These are phyloP conservation scores for Cladosporium sp. DNA, from an alignment of 2,329 filamentous ascomycete genomes.

Conservation along the genomic window DNA sequence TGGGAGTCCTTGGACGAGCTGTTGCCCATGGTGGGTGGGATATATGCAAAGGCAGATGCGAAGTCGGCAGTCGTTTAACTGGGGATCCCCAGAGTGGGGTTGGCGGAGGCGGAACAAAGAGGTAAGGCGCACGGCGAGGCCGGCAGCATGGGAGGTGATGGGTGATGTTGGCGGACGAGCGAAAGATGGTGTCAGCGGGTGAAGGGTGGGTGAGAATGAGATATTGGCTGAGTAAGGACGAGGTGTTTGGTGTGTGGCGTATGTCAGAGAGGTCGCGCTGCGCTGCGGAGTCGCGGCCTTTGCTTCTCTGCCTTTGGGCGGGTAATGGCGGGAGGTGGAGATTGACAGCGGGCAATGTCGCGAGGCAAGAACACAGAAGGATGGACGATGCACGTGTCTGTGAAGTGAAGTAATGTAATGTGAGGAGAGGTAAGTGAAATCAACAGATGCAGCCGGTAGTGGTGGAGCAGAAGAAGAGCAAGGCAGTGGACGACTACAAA, in stretches of 20 bases:
- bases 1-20: conserved; percentile 43
- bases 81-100: conserved; percentile 11
- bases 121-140: neutral
- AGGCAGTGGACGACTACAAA: no score
- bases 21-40: conserved; percentile 39
- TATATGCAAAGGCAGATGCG: neutral
- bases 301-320: neutral
- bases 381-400: no score
- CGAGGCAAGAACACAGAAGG: neutral
- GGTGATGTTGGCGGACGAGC: neutral
- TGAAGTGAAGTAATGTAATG: no score
- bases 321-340: neutral
- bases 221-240: neutral
- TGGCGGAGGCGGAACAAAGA: neutral
- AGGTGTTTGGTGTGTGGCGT: neutral
- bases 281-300: no score
- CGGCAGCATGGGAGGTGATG: neutral
- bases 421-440: no score
- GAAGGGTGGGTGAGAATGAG: neutral
- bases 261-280: neutral
- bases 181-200: neutral
- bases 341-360: neutral
- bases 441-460: no score
- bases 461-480: no score
- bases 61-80: neutral